These are phyloP conservation scores for Termitomyces sp. DNA, from an alignment of 768 basidiomycete species.

Conservation along the genomic window DNA sequence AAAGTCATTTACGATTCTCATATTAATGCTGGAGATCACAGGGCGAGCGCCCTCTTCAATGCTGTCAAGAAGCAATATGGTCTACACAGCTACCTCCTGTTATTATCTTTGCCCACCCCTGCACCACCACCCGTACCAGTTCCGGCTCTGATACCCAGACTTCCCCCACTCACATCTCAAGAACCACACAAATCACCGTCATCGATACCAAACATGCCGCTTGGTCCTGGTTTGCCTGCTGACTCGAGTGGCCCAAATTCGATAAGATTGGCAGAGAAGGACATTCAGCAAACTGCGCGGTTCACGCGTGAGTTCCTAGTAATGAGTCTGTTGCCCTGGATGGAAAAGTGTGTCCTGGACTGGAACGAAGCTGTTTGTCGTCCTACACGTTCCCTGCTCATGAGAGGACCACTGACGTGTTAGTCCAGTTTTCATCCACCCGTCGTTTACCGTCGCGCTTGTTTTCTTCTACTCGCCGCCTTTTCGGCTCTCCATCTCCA, in stretches of 20 bases:
- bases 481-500: conserved; percentile 65
- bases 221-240: conserved; percentile 19
- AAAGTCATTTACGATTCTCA: not conserved
- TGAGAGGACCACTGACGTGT: conserved; percentile 6
- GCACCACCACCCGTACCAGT: conserved; percentile 65
- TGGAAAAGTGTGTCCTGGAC: conserved; percentile 90
- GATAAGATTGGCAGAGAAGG: conserved; percentile 57
- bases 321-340: conserved; percentile 91
- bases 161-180: conserved; percentile 46
- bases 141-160: conserved; percentile 58
- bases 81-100: conserved; percentile 67
- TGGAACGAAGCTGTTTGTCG: conserved; percentile 80
- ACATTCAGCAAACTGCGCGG: conserved; percentile 68
- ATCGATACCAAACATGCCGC: conserved; percentile 12
- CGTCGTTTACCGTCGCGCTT: conserved; percentile 77
- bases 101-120: conserved; percentile 54
- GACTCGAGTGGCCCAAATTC: conserved; percentile 30
- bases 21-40: conserved; percentile 20
- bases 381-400: not conserved
- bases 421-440: conserved; percentile 58
- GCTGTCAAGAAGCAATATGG: conserved; percentile 87
- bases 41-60: conserved; percentile 75
- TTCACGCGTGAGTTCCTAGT: conserved; percentile 86
- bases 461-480: conserved; percentile 80
- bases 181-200: conserved; percentile 23